Base-by-base conservation (phyloP, 1,284 basidiomycete genomes). In the Meira miltonrushii region DNA sequence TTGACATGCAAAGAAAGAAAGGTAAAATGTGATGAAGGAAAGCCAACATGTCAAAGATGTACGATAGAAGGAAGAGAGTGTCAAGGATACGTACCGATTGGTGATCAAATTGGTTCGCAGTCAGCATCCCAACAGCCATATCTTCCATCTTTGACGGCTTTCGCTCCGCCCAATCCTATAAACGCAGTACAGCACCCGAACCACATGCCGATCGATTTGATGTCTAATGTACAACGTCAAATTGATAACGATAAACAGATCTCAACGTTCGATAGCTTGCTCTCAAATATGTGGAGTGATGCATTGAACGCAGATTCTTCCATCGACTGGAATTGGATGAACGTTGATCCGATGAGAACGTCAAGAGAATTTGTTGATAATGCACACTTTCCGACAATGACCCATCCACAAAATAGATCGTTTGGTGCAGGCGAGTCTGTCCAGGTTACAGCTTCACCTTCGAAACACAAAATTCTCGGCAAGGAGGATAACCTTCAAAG, bases 1-100 rank as follows among this genome's bases (percentile, higher is more conserved):
- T 2, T 50, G 3, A 50, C 47, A 13, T 50, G 47, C 13, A 50
- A 25, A 21, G n/a, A 15, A 6, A 3, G 47, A 4, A 50, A 50
- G 13, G 3, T 50, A 13, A 50, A 50, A 37, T 50, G 47, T 37
- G 47, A 50, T 37, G 47, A 50, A 21, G 21, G 21, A 21, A 50
- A 21, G 13, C 47, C 47, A 37, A 50, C 13, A 5, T 50, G 47
- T 21, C 13, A n/a, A n/a, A 3, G 47, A 4, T 50, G 47, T 21
- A 2, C 2, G 13, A 37, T 17, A 21, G 47, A 50, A 50, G 33
- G n/a, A 25, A n/a, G 47, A 13, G 23, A 50, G 12, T 50, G 47
- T 37, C 4, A 2, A 15, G 15, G 21, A 15, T 25, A 50, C 15
- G 47, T 12, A 28, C 25, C 46, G 17, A 13, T 9, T 10, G 10